Evolutionary conservation across 139 green algal species (phyloP).

Genomic region (Marvania coccoides): DNA sequence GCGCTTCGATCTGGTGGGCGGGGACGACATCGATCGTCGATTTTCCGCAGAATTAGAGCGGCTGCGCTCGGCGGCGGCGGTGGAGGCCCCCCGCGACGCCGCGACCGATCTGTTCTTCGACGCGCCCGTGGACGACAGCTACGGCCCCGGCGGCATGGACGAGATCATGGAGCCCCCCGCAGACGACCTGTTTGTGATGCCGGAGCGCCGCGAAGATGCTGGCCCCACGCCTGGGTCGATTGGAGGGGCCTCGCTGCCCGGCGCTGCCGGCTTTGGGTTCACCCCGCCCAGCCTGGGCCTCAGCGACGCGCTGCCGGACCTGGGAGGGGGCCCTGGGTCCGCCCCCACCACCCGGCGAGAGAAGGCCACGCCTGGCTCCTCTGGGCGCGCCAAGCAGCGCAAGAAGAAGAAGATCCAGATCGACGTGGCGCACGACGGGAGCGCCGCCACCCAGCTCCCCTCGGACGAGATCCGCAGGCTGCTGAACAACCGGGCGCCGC

Average conservation of each 20-base stretch:
- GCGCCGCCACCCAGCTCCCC: slow-evolving; percentile 16
- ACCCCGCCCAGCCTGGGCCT: slow-evolving; percentile 19
- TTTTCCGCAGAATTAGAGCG: slow-evolving; percentile 35
- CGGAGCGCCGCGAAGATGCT: neutral
- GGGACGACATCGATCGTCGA: slow-evolving; percentile 28
- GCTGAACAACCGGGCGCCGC: slow-evolving; percentile 30
- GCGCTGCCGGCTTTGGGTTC: slow-evolving; percentile 9
- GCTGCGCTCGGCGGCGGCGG: slow-evolving; percentile 24
- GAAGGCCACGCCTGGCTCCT: no score
- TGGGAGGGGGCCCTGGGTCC: neutral
- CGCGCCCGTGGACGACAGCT: slow-evolving; percentile 2
- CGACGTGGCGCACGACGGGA: slow-evolving; percentile 7
- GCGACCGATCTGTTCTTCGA: slow-evolving; percentile 21
- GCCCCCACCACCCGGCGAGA: neutral
- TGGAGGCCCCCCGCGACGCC: neutral
- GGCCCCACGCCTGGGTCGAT: neutral
- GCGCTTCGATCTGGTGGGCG: slow-evolving; percentile 19
- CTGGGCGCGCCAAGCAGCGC: neutral
- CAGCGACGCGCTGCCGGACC: slow-evolving; percentile 8
- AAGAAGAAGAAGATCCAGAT: neutral
- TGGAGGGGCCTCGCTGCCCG: slow-evolving; percentile 6
- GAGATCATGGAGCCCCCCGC: slow-evolving; percentile 13
- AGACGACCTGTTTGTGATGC: slow-evolving; percentile 17
- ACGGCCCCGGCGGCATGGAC: slow-evolving; percentile 3
- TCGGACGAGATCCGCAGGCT: slow-evolving; percentile 37